Evolutionary conservation across 2,329 filamentous ascomycete genomes (phyloP).

Genomic region (Alternaria novae-zelandiae): DNA sequence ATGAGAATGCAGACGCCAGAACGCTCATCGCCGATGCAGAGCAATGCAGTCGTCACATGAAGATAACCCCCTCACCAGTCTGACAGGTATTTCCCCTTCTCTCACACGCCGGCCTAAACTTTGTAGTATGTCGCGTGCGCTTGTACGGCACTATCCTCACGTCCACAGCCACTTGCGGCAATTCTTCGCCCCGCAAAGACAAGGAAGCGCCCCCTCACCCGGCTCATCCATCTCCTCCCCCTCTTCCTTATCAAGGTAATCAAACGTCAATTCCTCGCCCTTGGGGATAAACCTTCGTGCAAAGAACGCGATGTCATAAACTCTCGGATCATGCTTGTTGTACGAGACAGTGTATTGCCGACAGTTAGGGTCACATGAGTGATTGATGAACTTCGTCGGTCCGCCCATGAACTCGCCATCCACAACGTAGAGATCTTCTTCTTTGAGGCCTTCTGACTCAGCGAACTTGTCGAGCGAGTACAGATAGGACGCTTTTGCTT

Average conservation of each 20-base stretch:
- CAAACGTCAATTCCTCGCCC: conserved; percentile 77
- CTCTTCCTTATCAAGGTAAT: conserved; percentile 74
- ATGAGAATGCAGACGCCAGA: neutral
- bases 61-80: neutral
- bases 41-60: neutral
- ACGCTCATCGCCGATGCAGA: neutral
- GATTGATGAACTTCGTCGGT: conserved; percentile 82
- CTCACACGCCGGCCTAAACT: neutral
- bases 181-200: conserved; percentile 66
- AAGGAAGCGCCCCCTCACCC: conserved; percentile 54
- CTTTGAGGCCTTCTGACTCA: conserved; percentile 61
- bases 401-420: conserved; percentile 79
- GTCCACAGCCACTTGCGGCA: conserved; percentile 75
- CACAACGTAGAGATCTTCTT: conserved; percentile 54
- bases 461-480: conserved; percentile 84
- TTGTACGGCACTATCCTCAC: conserved; percentile 10
- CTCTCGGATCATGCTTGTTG: conserved; percentile 74
- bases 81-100: neutral
- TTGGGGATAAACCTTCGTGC: conserved; percentile 69
- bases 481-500: conserved; percentile 77
- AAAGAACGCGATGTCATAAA: conserved; percentile 81
- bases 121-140: neutral
- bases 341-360: conserved; percentile 80
- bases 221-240: conserved; percentile 58
- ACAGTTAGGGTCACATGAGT: conserved; percentile 80